Evolutionary conservation across 2,329 filamentous ascomycete species (phyloP).

Genomic region (Botrytis porri): DNA sequence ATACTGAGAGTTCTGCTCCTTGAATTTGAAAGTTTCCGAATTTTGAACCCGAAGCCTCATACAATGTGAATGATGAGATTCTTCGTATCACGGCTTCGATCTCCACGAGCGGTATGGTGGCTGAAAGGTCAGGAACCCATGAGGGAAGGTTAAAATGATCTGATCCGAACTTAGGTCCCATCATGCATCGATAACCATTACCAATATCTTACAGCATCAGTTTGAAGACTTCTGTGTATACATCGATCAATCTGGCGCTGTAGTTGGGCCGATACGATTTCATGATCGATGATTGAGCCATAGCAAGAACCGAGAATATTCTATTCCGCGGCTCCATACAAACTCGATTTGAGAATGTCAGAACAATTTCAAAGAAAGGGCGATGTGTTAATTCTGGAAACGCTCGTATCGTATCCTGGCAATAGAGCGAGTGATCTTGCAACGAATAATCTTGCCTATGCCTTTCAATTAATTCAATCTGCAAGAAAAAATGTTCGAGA

Average conservation of each 20-base stretch:
- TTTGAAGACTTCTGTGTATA: neutral
- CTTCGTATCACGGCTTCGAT: neutral
- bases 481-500: neutral
- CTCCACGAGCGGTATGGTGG: neutral
- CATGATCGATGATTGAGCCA: neutral
- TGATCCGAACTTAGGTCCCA: neutral
- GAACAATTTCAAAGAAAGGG: neutral
- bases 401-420: neutral
- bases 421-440: neutral
- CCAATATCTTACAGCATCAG: neutral
- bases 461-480: neutral
- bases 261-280: neutral
- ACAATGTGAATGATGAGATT: neutral
- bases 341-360: neutral
- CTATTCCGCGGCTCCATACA: neutral
- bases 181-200: neutral
- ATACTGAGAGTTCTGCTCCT: neutral
- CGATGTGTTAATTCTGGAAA: neutral
- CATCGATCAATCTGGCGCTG: neutral
- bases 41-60: neutral
- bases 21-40: neutral
- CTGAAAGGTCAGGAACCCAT: neutral
- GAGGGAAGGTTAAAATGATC: neutral
- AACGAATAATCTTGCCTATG: neutral
- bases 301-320: neutral